Base-by-base conservation (phyloP, 768 basidiomycete genomes). In the Boletus subcaerulescens region DNA sequence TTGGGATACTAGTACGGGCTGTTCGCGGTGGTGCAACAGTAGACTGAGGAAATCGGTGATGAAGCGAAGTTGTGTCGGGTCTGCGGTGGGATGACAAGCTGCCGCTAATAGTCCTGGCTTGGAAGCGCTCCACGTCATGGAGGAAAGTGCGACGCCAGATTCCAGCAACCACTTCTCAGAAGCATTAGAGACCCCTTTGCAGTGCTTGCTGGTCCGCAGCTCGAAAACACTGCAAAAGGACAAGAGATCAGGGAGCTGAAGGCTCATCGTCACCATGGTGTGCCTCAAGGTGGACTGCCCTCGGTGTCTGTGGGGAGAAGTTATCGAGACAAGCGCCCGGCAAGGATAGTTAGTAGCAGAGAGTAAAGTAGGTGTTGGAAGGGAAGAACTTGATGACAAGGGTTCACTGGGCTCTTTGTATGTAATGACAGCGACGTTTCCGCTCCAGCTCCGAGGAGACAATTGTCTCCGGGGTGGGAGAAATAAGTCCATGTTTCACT, bases 61-160 rank as follows among this genome's bases (percentile, higher is more conserved):
- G 35, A 83, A 70, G 32, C 74, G 70, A 22, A 88, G 69, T 64
- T 87, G 86, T 0, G 82, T 70, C 9, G 72, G 68, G 60, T 86
- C 85, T 58, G 79, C 81, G 3, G 70, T 76, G 9, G 86, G 85
- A 59, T 81, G 80, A 60, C 83, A 84, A 2, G 85, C 73, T 2
- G 82, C 74, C 1, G 81, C 82, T 29, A 85, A 73, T 22, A 88
- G 69, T 1, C 83, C 84, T 5, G 73, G 63, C 55, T 77, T 79
- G 45, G 70, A 64, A 29, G 45, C 60, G 11, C 52, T 47, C 69
- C 69, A 71, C 1, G 56, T 18, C 58, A 58, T 56, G 20, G 63
- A 58, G 32, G 56, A 45, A 43, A 70, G 60, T 1, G 33, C 20
- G 40, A 71, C 32, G 8, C 65, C 67, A 4, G 53, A 57, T 24